Evolutionary conservation across 495 filamentous ascomycete species (phyloP).

Genomic region (Delitschia confertaspora): DNA sequence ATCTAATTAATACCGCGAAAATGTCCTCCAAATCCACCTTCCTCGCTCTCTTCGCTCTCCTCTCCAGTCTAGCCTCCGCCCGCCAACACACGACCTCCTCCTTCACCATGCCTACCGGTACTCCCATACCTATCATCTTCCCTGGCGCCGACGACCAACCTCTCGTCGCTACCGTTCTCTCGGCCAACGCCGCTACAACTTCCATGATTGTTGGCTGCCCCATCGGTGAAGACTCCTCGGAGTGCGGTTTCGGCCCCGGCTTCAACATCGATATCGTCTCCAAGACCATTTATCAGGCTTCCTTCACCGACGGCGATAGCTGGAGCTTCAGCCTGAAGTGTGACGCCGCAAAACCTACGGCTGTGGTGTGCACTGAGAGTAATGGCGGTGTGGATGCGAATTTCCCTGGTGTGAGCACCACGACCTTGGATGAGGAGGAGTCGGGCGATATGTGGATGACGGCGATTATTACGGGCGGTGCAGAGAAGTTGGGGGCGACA

Average conservation of each 20-base stretch:
- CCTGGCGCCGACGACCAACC: background rate
- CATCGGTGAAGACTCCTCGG: constrained; percentile 1
- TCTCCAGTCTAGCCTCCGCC: constrained; percentile 4
- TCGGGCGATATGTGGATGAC: constrained; percentile 1
- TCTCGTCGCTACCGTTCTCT: constrained; percentile 7
- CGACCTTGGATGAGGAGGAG: background rate
- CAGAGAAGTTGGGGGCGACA: constrained; percentile 1
- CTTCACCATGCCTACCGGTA: constrained; percentile 63
- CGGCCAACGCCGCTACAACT: constrained; percentile 15
- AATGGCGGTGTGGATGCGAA: constrained; percentile 1
- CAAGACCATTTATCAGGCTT: constrained; percentile 5
- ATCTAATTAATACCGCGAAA: constrained; percentile 1
- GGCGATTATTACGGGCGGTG: constrained; percentile 13
- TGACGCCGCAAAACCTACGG: background rate
- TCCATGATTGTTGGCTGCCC: constrained; percentile 9
- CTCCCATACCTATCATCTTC: constrained; percentile 52
- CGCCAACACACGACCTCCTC: constrained; percentile 55
- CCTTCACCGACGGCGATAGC: background rate
- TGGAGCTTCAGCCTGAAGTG: constrained; percentile 2
- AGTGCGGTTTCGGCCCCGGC: constrained; percentile 11
- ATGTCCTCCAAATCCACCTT: background rate
- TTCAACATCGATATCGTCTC: constrained; percentile 11
- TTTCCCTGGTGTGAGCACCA: constrained; percentile 3
- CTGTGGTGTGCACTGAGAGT: constrained; percentile 1
- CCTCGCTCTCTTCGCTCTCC: constrained; percentile 2